Base-by-base conservation (phyloP, 1,284 basidiomycete genomes). In the Gomphus sp. region DNA sequence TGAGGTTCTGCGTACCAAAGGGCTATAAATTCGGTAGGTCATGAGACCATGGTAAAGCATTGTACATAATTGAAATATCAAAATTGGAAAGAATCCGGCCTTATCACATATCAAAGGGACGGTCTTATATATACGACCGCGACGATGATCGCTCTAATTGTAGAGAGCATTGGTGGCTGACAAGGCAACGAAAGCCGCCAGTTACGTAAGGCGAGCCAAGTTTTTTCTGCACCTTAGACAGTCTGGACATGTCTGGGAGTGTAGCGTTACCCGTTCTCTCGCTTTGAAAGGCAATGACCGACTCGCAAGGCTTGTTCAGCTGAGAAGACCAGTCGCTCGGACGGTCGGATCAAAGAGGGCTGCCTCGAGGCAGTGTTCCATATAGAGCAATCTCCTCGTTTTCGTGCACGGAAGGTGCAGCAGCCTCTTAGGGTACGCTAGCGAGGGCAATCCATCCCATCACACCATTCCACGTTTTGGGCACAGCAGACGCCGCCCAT, bases 301-400 rank as follows among this genome's bases (percentile, higher is more conserved):
- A 22, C 22, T 43, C 14, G n/a, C 43, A 31, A 31, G 14, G 25
- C n/a, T 49, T 49, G 28, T 39, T 41, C 22, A 37, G 51, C 33
- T 52, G 51, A 52, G 51, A 14, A 34, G 25, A 52, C 56, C 49
- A 37, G 4, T 39, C 33, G 16, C 14, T 54, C 58, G 58, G 58
- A 8, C 45, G 51, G 58, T 59, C 58, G 58, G 58, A 59, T 59
- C 58, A 59, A 58, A 43, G 39, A 31, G 39, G 37, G 52, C 44
- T 54, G 58, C 58, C 58, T 59, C 58, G 58, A 59, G 58, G 58
- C 56, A 44, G 22, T 28, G 52, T 51, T 59, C 58, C 58, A n/a
- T 12, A 34, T 59, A 47, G n/a, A 48, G 58, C 51, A 39, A 7
- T 31, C 1, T 54, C 58, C 58, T 59, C 52, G 51, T 53, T 59